Evolutionary conservation across 108 stramenopile genomes (phyloP).

Genomic region (Stephanodiscus triporus): DNA sequence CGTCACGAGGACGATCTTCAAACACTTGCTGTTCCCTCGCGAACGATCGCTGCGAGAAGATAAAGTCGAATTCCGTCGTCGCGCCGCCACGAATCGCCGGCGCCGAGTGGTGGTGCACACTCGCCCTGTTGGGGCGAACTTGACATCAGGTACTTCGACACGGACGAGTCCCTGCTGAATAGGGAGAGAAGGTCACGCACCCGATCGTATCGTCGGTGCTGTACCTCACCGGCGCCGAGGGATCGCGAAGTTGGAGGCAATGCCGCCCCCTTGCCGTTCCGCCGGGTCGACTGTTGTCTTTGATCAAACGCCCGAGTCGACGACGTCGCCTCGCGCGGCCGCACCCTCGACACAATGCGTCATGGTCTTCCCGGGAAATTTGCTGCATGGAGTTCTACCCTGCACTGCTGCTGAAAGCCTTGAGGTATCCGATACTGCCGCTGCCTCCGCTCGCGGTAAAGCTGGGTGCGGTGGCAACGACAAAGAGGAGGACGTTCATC

Average conservation of each 20-base stretch:
- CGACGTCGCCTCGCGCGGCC: constrained; percentile 50
- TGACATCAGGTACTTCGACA: constrained; percentile 91
- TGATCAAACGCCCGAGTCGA: constrained; percentile 78
- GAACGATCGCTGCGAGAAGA: constrained; percentile 45
- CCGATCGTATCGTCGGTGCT: constrained; percentile 78
- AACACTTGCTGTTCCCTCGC: constrained; percentile 68
- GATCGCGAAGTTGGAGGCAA: background rate
- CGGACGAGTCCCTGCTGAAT: constrained; percentile 78
- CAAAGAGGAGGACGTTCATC: background rate
- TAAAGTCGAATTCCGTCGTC: background rate
- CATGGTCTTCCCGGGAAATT: constrained; percentile 78
- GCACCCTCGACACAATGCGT: constrained; percentile 68
- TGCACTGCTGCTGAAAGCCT: too few relatives aligned
- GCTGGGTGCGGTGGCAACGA: background rate
- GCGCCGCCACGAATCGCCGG: constrained; percentile 52
- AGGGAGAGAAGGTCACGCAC: constrained; percentile 69
- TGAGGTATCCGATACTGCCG: too few relatives aligned
- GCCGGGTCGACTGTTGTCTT: constrained; percentile 84
- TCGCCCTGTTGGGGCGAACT: constrained; percentile 75
- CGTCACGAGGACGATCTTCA: constrained; percentile 69
- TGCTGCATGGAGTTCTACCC: constrained; percentile 86
- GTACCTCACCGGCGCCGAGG: constrained; percentile 73
- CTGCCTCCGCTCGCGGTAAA: too few relatives aligned
- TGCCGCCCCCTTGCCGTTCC: constrained; percentile 5
- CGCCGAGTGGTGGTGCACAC: constrained; percentile 87